Evolutionary conservation across 345 rosid species (phyloP), one percentile per base, ranked within the genome.

Genomic region (Noccaea bulbosa): DNA sequence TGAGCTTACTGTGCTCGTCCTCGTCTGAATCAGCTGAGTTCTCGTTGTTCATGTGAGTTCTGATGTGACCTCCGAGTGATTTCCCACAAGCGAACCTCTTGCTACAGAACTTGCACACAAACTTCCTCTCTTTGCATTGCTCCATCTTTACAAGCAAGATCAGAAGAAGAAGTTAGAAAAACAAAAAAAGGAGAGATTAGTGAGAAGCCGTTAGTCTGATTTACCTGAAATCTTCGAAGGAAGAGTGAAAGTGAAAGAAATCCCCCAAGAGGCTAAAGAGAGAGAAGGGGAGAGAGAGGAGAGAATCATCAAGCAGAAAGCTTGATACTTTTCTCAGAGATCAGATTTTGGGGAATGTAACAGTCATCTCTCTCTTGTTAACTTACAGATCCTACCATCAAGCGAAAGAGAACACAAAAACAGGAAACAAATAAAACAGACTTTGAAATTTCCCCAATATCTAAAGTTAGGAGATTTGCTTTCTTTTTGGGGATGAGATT

Each of bases 1-100:
- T 77, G 72, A 78, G 67, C 56, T 79, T 77, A 53, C 64, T 74
- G 54, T 75, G 43, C 11, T 74, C 86, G 43, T 73, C 83, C 1
- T 71, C 86, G 59, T 73, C 81, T 30, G 78, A 72, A 70, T 73
- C 76, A 73, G 53, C 47, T 60, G 83, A 82, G 48, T 73, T 79
- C 47, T 77, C 70, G 50, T 75, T 72, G 63, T 78, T 84, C 79
- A 77, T 81, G 70, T 92, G 98, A 81, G 90, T 87, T 82, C 96
- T 85, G 62, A 92, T 83, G 75, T 92, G 98, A 57, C 98, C 94
- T 40, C 98, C 96, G 11, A 92, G 83, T 55, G 96, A 87, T 82
- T 89, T 92, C 27, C 94, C 96, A 75, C 94, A 87, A 9, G 88
- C 81, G 49, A 78, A 92, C 70, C 78, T 84, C 83, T 85, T 92